Evolutionary conservation across 768 basidiomycete genomes (phyloP), one percentile per base, ranked within the genome.

Genomic region (Phaffia australis): DNA sequence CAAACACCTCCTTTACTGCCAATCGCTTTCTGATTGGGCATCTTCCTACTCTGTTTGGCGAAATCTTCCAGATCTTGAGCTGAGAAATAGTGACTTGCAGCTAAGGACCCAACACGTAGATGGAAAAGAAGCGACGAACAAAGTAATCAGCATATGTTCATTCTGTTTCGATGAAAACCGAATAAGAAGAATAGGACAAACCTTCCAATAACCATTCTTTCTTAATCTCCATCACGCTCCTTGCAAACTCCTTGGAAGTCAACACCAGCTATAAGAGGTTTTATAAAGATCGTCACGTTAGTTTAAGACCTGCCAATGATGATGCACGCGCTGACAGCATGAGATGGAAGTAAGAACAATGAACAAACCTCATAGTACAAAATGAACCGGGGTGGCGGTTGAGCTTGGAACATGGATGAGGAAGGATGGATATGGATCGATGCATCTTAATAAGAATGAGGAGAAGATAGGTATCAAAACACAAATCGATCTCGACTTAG

Each of bases 221-320:
- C 75, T 98, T 97, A 74, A 98, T 97, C 72, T 98, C 95, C 92
- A 98, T 97, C 49, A 92, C 82, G 81, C 97, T 93, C 69, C 89
- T 81, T 83, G 97, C 87, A 74, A 95, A 99, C 42, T 95, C 97
- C 78, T 98, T 97, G 49, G 87, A 87, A 9, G 95, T 99, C 83
- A 94, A 87, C 27, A 99, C 94, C 27, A 99, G 83, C 76, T 42
- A 42, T 42, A 11, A 42, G 6, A 42, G 6, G 11, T 42, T 42
- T 42, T 11, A 11, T 11, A 42, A 42, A 42, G 35, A 42, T 11
- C 35, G 11, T 42, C 35, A 42, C 4, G 35, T 42, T 11, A 42
- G 35, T 42, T 42, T 42, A 11, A 42, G 11, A 42, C 11, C 35
- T 11, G 11, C 35, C 4, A 42, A 42, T n/a, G n/a, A n/a, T n/a